phyloP scores from a whole-genome alignment of 352 stramenopile genomes.

The Phytophthora pinifolia region DNA sequence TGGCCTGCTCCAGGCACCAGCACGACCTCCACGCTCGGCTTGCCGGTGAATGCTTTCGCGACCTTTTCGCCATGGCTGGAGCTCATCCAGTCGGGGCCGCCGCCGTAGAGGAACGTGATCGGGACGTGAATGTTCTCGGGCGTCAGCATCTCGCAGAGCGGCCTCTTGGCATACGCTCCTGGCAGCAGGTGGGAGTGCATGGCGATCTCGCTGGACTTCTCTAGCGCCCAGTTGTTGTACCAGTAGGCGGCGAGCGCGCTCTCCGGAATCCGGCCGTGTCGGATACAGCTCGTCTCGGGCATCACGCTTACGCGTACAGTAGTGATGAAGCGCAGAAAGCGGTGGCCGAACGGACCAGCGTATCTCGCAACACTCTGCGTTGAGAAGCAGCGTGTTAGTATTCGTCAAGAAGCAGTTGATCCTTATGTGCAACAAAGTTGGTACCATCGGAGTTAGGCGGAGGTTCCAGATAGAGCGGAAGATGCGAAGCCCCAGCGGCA shows the following conservation, averaged over 20 bases:
- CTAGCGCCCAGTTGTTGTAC: slow-evolving; percentile 80
- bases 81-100: slow-evolving; percentile 74
- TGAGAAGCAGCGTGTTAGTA: slow-evolving; percentile 1
- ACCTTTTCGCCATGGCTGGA: slow-evolving; percentile 53
- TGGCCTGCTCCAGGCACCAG: slow-evolving; percentile 54
- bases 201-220: slow-evolving; percentile 60
- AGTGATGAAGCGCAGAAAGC: slow-evolving; percentile 50
- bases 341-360: slow-evolving; percentile 52
- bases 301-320: slow-evolving; percentile 48
- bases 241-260: slow-evolving; percentile 53
- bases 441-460: slow-evolving; percentile 57
- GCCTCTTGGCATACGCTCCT: slow-evolving; percentile 54
- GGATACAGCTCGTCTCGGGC: slow-evolving; percentile 63
- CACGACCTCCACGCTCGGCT: slow-evolving; percentile 44
- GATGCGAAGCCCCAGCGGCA: slow-evolving; percentile 39
- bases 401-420: not conserved
- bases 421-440: not conserved
- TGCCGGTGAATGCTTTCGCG: slow-evolving; percentile 36
- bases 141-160: slow-evolving; percentile 59
- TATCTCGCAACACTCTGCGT: slow-evolving; percentile 49
- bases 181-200: slow-evolving; percentile 72
- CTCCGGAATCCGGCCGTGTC: slow-evolving; percentile 39
- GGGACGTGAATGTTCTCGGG: slow-evolving; percentile 52
- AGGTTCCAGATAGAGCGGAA: slow-evolving; percentile 57
- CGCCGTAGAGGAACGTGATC: slow-evolving; percentile 71